Base-by-base conservation (phyloP, 164 flowering plant genomes). In the Aristolochia californica region DNA sequence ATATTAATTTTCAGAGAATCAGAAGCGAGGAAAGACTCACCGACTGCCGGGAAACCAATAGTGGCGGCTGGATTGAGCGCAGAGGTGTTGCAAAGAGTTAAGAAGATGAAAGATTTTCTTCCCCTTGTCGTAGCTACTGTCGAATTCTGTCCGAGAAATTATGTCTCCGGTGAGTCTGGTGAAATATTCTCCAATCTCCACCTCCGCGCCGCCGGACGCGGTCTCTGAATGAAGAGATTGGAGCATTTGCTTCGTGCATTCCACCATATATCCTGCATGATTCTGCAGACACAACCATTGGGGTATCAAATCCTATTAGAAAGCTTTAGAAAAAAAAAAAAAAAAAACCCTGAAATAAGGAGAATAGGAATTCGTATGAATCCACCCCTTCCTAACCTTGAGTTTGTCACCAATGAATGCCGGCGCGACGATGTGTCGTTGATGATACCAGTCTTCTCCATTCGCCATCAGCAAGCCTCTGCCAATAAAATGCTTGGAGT, bases 21-120 rank as follows among this genome's bases (percentile, higher is more conserved):
- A 40, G 34, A 43, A 48, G 13, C 26, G 45, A 45, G 51, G 52
- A 27, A 38, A 20, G 49, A 23, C 79, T 68, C 16, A 93, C 98
- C 98, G 72, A 82, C 98, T 89, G 7, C 98, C 98, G 2, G 98
- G 98, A 20, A 87, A 59, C 72, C 88, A 85, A 27, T 85, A 68
- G 63, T 84, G 85, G 24, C 83, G 72, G 75, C 72, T 85, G 0
- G 98, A 78, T 68, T 85, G 91, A 53, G 96, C 86, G 61, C 82
- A 78, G 21, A 74, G 88, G 30, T 60, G 65, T 62, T 93, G 98
- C 30, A 93, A 55, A 17, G 68, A 61, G 0, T 84, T 82, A 9
- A 93, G 75, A 12, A 77, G 80, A 53, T 77, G 69, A 62, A 93
- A 89, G 13, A 93, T 87, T 24, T 75, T 76, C 62, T 85, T 87